phyloP scores from a whole-genome alignment of 305 asterid genomes.

The Stenogyne calaminthoides region DNA sequence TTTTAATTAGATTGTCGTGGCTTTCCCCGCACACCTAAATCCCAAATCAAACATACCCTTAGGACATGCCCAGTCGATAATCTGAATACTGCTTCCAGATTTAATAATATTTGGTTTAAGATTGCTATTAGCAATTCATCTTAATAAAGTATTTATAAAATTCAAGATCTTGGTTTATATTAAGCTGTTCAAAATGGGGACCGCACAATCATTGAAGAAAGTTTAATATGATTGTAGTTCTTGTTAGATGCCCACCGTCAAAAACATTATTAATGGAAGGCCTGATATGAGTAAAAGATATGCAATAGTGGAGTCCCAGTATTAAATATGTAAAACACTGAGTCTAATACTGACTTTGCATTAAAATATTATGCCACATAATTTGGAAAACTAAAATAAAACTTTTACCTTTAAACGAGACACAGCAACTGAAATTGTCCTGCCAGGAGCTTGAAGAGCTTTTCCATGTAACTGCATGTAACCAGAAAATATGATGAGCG shows the following conservation, averaged over 20 bases:
- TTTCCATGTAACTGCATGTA: conserved; percentile 68
- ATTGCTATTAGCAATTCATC: background rate
- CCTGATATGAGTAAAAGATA: background rate
- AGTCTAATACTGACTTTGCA: background rate
- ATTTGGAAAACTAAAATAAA: background rate
- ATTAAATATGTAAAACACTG: background rate
- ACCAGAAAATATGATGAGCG: conserved; percentile 5
- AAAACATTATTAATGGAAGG: background rate
- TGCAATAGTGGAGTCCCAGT: background rate
- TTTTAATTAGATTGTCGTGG: too few relatives aligned
- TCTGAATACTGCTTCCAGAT: background rate
- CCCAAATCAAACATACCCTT: too few relatives aligned
- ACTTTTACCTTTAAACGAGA: conserved; percentile 70
- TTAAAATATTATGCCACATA: conserved; percentile 1
- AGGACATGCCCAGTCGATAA: background rate
- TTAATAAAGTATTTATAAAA: background rate
- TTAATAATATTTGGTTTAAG: background rate
- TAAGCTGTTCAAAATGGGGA: background rate
- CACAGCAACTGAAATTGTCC: conserved; percentile 90
- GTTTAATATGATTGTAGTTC: background rate
- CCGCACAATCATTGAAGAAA: background rate
- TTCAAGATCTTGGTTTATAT: background rate
- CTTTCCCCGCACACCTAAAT: too few relatives aligned
- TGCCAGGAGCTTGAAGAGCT: conserved; percentile 99
- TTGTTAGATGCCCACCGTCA: background rate